Evolutionary conservation across 805 yeast species (phyloP).

Genomic region (Tanozyma kutaoensis): DNA sequence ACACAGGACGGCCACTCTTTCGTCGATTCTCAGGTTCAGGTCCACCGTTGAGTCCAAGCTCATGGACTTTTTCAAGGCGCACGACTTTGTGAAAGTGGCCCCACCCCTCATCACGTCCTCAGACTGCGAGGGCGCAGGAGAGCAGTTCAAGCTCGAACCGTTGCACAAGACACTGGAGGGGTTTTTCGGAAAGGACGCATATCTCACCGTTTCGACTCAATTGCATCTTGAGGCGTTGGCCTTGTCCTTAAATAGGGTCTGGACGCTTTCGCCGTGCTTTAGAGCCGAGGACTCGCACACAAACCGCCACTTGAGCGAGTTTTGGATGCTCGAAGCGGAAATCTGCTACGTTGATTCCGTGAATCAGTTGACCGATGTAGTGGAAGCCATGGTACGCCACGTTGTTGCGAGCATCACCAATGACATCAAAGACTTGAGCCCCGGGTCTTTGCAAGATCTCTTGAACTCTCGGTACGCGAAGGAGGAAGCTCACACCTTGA

Average conservation of each 20-base stretch:
- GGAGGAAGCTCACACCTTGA: slow-evolving; percentile 21
- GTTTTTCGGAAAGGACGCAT: slow-evolving; percentile 59
- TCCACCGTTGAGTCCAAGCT: slow-evolving; percentile 49
- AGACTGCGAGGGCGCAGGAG: slow-evolving; percentile 98
- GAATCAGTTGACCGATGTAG: slow-evolving; percentile 45
- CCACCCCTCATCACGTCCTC: slow-evolving; percentile 84
- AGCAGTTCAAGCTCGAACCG: slow-evolving; percentile 44
- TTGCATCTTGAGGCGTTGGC: slow-evolving; percentile 77
- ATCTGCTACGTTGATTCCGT: slow-evolving; percentile 51
- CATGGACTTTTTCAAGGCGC: slow-evolving; percentile 35
- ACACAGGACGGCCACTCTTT: slow-evolving; percentile 55
- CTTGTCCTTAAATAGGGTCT: slow-evolving; percentile 63
- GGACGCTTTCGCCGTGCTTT: slow-evolving; percentile 86
- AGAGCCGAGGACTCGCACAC: slow-evolving; percentile 88
- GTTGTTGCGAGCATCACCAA: slow-evolving; percentile 11
- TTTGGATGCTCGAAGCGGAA: slow-evolving; percentile 97
- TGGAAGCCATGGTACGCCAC: slow-evolving; percentile 56
- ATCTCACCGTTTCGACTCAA: slow-evolving; percentile 83
- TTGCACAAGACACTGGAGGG: slow-evolving; percentile 6
- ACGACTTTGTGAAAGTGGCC: slow-evolving; percentile 54
- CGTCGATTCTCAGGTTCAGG: slow-evolving; percentile 60
- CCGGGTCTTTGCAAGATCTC: slow-evolving; percentile 15
- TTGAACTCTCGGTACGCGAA: slow-evolving; percentile 22
- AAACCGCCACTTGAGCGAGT: slow-evolving; percentile 81
- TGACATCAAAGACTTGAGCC: slow-evolving; percentile 2